Base-by-base conservation (phyloP, 305 asterid species). In the Rubia peregrina region DNA sequence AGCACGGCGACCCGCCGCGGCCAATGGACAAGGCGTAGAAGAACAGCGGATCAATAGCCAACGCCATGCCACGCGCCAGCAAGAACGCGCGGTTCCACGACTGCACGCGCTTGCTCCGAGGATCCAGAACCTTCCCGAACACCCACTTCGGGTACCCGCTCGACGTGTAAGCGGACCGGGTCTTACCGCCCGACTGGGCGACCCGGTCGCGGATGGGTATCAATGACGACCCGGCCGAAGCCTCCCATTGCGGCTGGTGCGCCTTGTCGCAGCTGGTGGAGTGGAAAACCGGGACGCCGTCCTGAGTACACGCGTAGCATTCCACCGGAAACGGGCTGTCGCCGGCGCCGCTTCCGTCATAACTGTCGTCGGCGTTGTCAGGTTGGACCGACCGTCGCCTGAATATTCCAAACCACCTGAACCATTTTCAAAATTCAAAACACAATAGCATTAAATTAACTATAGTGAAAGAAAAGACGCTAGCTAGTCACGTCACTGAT, bases 61-160 rank as follows among this genome's bases (percentile, higher is more conserved):
- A 61, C 14, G 98, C 95, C 91, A 90, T 68, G 74, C 96, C 98
- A 51, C 98, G 98, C 71, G 94, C 97, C 83, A 93, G 70, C 65
- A 93, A 66, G 69, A 93, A 84, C 21, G 81, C 86, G 64, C 98
- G 72, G 88, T 93, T 90, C 98, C 92, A 91, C 13, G 81, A 69
- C 85, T 89, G 96, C 73, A 93, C 97, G 11, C 86, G 83, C 83
- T 90, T 85, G 73, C 87, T 89, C 30, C 98, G 84, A 36, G 98
- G 98, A 80, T 93, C 98, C 49, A 89, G 64, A 3, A 89, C 90
- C 41, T 79, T 69, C 19, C 84, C 88, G 74, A 81, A 79, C 6
- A 74, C 65, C 16, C 87, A 83, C 43, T 72, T 42, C 22, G 71
- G 69, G 51, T 49, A 71, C 64, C 40, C 10, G 70, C 19, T 21